Base-by-base conservation (phyloP, 495 filamentous ascomycete genomes). In the Platismatia glauca region DNA sequence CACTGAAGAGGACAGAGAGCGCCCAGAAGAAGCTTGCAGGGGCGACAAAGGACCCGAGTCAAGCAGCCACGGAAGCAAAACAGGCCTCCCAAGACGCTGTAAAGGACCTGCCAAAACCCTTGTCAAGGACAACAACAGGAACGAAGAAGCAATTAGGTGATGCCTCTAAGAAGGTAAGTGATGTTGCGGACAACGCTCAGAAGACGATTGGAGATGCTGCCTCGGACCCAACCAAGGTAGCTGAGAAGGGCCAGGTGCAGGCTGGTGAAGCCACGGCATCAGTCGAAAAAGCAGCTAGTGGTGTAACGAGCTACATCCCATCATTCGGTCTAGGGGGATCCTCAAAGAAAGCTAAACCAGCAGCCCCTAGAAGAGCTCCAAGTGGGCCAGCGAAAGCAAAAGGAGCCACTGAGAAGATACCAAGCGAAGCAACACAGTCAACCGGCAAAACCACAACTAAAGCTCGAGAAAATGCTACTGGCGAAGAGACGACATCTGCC, bases 221-320 rank as follows among this genome's bases (percentile, higher is more conserved):
- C 15, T 57, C 44, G 20, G 35, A 61, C 22, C 31, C 35, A n/a
- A 15, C 27, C 12, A 46, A 43, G 4, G 0, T 33, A 33, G 50
- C 50, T 20, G 29, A 33, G 16, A 33, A 53, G 13, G 50, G 50
- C 15, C 50, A 53, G 29, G n/a, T 29, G 34, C 34, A 58, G 55
- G 38, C 34, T 24, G 29, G 34, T 58, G 31, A 63, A 20, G 41
- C 22, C 15, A 31, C 18, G 16, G 12, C 37, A 34, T 57, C 60
- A 58, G 24, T 15, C 0, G 29, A 12, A 22, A 55, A 29, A n/a
- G 38, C 37, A 34, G 34, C 57, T 57, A 41, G 57, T 2, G 61
- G 55, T 12, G 43, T 57, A 35, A 58, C 65, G 20, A 64, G 61
- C 39, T 67, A 67, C 44, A 63, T 67, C 6, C 65, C 65, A 20